A percentile compares a stretch with the other conserved stretches of the same genome.
Evolutionary conservation across 805 yeast genomes (phyloP).

Genomic region (Myxozyma vanderwaltii): DNA sequence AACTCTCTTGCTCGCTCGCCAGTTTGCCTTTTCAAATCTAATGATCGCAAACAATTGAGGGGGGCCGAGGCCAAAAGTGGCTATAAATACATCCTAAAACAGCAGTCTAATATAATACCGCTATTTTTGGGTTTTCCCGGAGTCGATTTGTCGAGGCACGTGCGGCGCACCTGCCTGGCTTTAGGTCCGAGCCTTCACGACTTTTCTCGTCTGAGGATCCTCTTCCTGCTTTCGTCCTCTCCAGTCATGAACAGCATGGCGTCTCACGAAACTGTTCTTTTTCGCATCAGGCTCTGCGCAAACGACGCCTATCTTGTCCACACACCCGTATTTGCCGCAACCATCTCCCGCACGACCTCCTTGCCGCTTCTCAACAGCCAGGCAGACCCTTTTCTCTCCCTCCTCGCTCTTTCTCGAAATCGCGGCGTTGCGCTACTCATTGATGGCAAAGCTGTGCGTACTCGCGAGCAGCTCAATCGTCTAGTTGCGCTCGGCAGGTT

Average conservation of each 20-base stretch:
- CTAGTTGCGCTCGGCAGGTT: slow-evolving; percentile 29
- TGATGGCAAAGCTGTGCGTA: slow-evolving; percentile 27
- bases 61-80: too few species aligned
- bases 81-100: too few species aligned
- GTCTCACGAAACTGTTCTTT: slow-evolving; percentile 26
- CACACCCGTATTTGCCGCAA: slow-evolving; percentile 22
- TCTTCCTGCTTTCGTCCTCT: not conserved
- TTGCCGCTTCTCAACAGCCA: slow-evolving; percentile 20
- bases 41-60: too few species aligned
- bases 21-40: too few species aligned
- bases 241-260: not conserved
- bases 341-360: slow-evolving; percentile 27
- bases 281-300: slow-evolving; percentile 17
- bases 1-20: too few species aligned
- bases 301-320: slow-evolving; percentile 10
- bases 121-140: too few species aligned
- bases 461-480: slow-evolving; percentile 28
- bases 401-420: slow-evolving; percentile 16
- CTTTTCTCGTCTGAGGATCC: not conserved
- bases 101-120: too few species aligned
- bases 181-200: not conserved
- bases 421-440: slow-evolving; percentile 21
- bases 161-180: not conserved
- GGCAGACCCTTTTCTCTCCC: slow-evolving; percentile 18
- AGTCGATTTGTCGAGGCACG: too few species aligned